A percentile compares a stretch with the other conserved stretches of the same genome.
Conservation (phyloP, 331 rosid genomes). For the Pyrus hybrid region DNA sequence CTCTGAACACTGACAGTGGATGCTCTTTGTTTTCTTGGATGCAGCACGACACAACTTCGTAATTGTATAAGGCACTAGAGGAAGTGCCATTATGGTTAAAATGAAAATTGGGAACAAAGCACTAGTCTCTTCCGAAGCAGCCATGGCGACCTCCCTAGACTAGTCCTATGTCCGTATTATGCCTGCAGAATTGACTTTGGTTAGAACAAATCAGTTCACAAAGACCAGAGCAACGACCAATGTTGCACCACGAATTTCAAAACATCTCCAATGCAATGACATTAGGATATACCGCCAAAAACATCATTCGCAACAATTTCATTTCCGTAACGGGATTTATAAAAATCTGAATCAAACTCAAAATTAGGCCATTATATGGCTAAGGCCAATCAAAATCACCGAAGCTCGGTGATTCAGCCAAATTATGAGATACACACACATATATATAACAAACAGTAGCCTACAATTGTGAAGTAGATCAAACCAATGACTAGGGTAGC, state of each 20-base stretch:
- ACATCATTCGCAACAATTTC: background rate
- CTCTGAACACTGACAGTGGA: slow-evolving; percentile 88
- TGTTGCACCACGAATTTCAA: background rate
- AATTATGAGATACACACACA: background rate
- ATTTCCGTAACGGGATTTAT: background rate
- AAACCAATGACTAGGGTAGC: background rate
- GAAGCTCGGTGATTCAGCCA: background rate
- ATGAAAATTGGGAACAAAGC: slow-evolving; percentile 89
- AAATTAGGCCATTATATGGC: background rate
- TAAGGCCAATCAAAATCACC: background rate
- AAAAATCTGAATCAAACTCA: background rate
- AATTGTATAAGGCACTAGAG: slow-evolving; percentile 88
- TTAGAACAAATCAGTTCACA: background rate
- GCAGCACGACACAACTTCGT: slow-evolving; percentile 68
- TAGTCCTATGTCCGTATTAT: slow-evolving; percentile 11
- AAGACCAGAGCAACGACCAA: background rate
- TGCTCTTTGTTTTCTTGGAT: slow-evolving; percentile 75
- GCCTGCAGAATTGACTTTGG: slow-evolving; percentile 19
- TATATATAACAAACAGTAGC: background rate
- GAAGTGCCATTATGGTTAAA: slow-evolving; percentile 91
- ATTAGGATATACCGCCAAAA: background rate
- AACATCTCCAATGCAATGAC: background rate
- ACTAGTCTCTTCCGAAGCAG: slow-evolving; percentile 84
- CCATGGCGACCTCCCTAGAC: slow-evolving; percentile 47
- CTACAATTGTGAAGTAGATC: background rate